Base-by-base conservation (phyloP, 305 asterid species). In the Fraxinus paxiana region DNA sequence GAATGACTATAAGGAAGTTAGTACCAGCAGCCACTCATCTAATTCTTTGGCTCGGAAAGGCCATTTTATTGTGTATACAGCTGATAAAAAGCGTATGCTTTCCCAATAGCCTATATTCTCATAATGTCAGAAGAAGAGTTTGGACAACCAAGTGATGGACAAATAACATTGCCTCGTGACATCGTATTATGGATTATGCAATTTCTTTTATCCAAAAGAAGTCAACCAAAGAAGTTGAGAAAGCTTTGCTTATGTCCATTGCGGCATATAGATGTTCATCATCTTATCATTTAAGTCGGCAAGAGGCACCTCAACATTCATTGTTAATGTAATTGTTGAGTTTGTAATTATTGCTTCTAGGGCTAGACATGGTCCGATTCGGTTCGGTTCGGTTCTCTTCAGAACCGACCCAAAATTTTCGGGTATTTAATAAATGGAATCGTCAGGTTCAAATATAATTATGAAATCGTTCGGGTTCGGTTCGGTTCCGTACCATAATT, bases 41-140 rank as follows among this genome's bases (percentile, higher is more conserved):
- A 13, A 46, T 46, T 46, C 6, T 3, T 13, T 71, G 74, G 85
- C 83, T 18, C 82, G 81, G 72, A 88, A 80, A 43, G 88, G 90
- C 24, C 84, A 84, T 80, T 88, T 88, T 80, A 80, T 82, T 0
- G 83, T 83, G 26, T 86, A 86, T 73, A 79, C 89, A 8, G 33
- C 20, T 26, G 88, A 87, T 77, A 9, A 71, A 65, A 79, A 59
- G 33, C 83, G 89, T 85, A 74, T 65, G 78, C 71, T 0, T 17
- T 85, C 31, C 88, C 90, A 0, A 56, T 88, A 8, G 56, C 74
- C 22, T 78, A 82, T 37, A 37, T 6, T 67, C 90, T 88, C 30
- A 84, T 24, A 28, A 83, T 85, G 85, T 82, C 90, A 0, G 91
- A 87, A 18, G 89, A 87, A 24, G 89, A 85, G 70, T 87, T 70